Percentiles rank a stretch among this genome's conserved stretches.
Evolutionary conservation across 192 early-diverging fungal species (phyloP).

Genomic region (Allomyces javanicus): DNA sequence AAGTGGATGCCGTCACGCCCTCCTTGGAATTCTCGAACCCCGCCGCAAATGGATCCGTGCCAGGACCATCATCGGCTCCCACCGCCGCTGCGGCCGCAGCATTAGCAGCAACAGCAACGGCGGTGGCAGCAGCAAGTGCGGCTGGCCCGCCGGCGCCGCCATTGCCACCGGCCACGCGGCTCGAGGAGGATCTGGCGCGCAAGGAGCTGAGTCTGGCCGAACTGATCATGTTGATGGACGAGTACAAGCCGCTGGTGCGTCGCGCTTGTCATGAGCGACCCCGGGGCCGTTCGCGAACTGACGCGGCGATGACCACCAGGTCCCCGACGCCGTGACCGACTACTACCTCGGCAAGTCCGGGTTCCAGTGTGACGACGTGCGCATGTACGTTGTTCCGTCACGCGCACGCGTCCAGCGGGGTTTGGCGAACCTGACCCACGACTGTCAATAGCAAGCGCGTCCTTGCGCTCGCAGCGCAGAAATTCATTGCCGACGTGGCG

Average conservation of each 20-base stretch:
- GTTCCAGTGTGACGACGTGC: conserved; percentile 57
- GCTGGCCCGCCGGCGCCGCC: no score
- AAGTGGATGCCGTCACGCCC: no score
- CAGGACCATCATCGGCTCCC: no score
- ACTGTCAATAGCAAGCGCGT: conserved; percentile 36
- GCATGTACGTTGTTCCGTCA: conserved; percentile 30
- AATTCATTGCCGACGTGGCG: conserved; percentile 67
- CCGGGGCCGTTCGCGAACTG: not conserved
- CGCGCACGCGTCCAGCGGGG: not conserved
- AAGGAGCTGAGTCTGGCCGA: conserved; percentile 63
- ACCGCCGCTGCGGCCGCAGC: no score
- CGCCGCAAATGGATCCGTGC: no score
- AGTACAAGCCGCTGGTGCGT: conserved; percentile 60
- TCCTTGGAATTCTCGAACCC: no score
- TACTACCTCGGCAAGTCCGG: conserved; percentile 63
- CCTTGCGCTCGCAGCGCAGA: conserved; percentile 64
- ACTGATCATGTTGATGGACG: conserved; percentile 71
- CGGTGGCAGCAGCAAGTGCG: no score
- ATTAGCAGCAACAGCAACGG: no score
- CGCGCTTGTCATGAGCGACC: not conserved
- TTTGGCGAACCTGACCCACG: not conserved
- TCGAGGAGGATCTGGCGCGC: conserved; percentile 20
- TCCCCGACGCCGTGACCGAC: conserved; percentile 84
- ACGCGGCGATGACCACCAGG: conserved; percentile 20
- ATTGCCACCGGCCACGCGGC: no score